phyloP scores from a whole-genome alignment of 345 rosid species.

The Acer campestre region DNA sequence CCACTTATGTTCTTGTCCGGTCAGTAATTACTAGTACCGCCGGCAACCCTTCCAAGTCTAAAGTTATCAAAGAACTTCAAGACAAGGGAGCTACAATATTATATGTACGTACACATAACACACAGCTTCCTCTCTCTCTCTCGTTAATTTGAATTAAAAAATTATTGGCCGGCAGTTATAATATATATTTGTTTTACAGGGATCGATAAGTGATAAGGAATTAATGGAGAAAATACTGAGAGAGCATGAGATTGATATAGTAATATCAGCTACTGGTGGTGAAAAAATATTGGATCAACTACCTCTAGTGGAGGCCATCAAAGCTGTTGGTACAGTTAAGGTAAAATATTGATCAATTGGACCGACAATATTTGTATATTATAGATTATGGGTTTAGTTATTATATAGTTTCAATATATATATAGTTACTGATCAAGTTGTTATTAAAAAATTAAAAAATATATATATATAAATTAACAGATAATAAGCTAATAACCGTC shows the following conservation, averaged over 20 bases:
- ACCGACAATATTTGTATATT: too few relatives aligned
- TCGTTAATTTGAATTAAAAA: not conserved
- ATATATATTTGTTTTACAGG: conserved; percentile 29
- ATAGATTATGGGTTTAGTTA: too few relatives aligned
- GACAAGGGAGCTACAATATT: conserved; percentile 53
- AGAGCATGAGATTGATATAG: conserved; percentile 58
- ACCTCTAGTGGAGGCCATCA: conserved; percentile 49
- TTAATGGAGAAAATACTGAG: conserved; percentile 49
- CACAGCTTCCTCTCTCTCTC: not conserved
- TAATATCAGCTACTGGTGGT: conserved; percentile 60
- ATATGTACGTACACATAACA: conserved; percentile 22
- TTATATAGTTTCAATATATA: too few relatives aligned
- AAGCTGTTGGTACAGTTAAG: conserved; percentile 59
- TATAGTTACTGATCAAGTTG: too few relatives aligned
- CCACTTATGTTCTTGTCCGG: conserved; percentile 55
- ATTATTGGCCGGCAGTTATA: too few relatives aligned
- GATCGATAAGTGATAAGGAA: conserved; percentile 38
- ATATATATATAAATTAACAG: too few relatives aligned
- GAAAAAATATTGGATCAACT: conserved; percentile 40
- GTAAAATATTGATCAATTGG: conserved; percentile 21
- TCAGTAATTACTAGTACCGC: conserved; percentile 7
- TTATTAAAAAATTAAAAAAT: too few relatives aligned
- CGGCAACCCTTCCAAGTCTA: conserved; percentile 29
- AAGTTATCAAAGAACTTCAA: conserved; percentile 35
- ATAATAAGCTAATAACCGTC: too few relatives aligned